Conservation (phyloP, 177 flowering plant species). For the Vitis hybrid region DNA sequence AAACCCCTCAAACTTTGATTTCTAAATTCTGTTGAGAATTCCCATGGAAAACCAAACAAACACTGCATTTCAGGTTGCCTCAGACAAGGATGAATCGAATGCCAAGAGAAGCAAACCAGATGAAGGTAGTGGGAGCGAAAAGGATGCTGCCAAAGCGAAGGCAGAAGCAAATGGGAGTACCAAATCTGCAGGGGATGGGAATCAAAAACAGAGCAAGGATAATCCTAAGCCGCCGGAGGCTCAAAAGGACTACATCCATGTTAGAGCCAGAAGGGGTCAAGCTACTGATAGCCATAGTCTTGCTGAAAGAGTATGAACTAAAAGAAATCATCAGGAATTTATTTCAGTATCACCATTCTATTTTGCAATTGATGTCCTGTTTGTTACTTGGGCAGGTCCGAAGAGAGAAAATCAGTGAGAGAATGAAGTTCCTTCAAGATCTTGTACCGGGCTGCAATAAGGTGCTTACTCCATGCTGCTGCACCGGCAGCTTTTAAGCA, state of each 20-base stretch:
- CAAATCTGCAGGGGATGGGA: conserved; percentile 18
- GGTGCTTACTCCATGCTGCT: conserved; percentile 25
- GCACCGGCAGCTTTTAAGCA: neutral
- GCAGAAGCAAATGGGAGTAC: conserved; percentile 23
- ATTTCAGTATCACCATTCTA: conserved; percentile 4
- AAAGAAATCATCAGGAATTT: too few relatives aligned
- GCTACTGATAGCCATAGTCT: conserved; percentile 97
- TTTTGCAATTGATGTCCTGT: neutral
- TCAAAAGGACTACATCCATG: conserved; percentile 90
- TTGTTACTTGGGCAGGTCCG: conserved; percentile 36
- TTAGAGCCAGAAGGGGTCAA: conserved; percentile 94
- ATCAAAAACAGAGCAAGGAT: conserved; percentile 39
- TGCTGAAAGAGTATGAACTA: conserved; percentile 81
- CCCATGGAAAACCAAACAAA: neutral
- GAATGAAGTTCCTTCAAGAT: conserved; percentile 69
- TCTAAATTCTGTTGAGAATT: neutral
- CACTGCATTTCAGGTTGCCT: conserved; percentile 29
- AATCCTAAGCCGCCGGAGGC: conserved; percentile 68
- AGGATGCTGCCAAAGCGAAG: conserved; percentile 26
- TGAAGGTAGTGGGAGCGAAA: conserved; percentile 29
- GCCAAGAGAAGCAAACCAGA: conserved; percentile 52
- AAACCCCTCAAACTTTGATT: too few relatives aligned
- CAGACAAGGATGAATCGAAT: conserved; percentile 39
- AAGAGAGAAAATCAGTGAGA: conserved; percentile 65
- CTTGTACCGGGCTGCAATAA: conserved; percentile 72